Conservation (phyloP, 2,329 filamentous ascomycete genomes). For the Aaosphaeria arxii region DNA sequence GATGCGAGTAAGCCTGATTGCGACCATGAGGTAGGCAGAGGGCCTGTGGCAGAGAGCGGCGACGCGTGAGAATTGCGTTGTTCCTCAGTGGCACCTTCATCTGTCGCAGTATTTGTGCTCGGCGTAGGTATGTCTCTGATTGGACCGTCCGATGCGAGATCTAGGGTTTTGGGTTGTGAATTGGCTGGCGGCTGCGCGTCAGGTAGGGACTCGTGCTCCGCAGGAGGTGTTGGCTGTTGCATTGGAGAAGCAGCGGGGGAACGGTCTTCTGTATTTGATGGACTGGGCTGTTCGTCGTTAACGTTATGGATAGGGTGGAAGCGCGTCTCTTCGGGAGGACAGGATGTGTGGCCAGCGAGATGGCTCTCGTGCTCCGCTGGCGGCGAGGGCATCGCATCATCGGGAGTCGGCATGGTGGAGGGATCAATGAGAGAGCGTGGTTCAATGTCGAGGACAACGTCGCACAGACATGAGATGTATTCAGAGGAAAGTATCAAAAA, state of each 20-base stretch:
- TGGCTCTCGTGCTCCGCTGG: slow-evolving; percentile 41
- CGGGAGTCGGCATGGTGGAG: slow-evolving; percentile 50
- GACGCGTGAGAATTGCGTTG: slow-evolving; percentile 31
- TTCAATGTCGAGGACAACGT: slow-evolving; percentile 15
- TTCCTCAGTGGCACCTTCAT: slow-evolving; percentile 31
- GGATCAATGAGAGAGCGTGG: slow-evolving; percentile 19
- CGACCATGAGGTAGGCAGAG: slow-evolving; percentile 19
- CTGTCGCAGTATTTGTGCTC: slow-evolving; percentile 25
- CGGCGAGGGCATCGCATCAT: slow-evolving; percentile 40
- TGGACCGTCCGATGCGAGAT: slow-evolving; percentile 30
- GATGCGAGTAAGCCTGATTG: slow-evolving; percentile 23
- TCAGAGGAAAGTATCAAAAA: slow-evolving; percentile 1
- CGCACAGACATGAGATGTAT: slow-evolving; percentile 12
- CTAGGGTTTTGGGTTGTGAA: slow-evolving; percentile 26
- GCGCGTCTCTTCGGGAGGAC: slow-evolving; percentile 47
- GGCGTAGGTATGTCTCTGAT: slow-evolving; percentile 37
- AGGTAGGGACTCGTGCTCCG: slow-evolving; percentile 15
- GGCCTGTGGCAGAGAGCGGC: slow-evolving; percentile 24
- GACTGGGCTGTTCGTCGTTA: slow-evolving; percentile 21
- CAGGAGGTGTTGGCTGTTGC: slow-evolving; percentile 36
- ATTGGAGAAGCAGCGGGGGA: slow-evolving; percentile 8
- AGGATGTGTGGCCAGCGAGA: slow-evolving; percentile 45
- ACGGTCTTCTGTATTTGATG: slow-evolving; percentile 5
- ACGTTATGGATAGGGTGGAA: slow-evolving; percentile 25
- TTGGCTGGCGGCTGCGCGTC: slow-evolving; percentile 17